Evolutionary conservation across 2,329 filamentous ascomycete species (phyloP), one percentile per base, ranked within the genome.

Genomic region (Colletotrichum simmondsii): DNA sequence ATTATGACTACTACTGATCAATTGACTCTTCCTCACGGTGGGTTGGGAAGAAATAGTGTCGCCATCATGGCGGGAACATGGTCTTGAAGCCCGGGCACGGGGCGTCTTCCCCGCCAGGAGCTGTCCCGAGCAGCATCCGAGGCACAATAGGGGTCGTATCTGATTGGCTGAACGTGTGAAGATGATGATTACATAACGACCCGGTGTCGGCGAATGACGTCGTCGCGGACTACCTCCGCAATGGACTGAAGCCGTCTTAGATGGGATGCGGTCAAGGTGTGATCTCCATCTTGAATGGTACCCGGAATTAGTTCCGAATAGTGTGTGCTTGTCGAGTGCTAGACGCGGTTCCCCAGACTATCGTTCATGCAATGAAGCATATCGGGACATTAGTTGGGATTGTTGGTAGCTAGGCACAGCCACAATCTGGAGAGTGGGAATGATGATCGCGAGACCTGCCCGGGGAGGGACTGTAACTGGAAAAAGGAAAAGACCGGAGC

Each of bases 191-290:
- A 72, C 66, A 16, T 70, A 72, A 70, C 11, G 14, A 28, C 19
- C 66, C 70, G 60, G 60, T 65, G 60, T 72, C 66, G 70, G 70
- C 67, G 53, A 57, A 72, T 72, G 70, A 72, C 66, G 70, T 72
- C 70, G 66, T 70, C 32, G 37, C 59, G 24, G 58, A 19, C 30
- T 37, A 22, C 37, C 19, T 24, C 24, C 24, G 30, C 30, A 60
- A 57, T 10, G 49, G 32, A 56, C 32, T 12, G 14, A 53, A 53
- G 7, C n/a, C 14, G 28, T 35, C 37, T n/a, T 30, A 10, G 32
- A 2, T 26, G 26, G 28, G 11, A 42, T 35, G 42, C 8, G 16
- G 32, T 19, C 24, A 12, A 12, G n/a, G 35, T 30, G 19, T 35
- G 3, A 37, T 26, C 52, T 19, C 30, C 37, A 28, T 52, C 49